Conservation (phyloP, 2,329 filamentous ascomycete genomes). For the Cytospora mali region DNA sequence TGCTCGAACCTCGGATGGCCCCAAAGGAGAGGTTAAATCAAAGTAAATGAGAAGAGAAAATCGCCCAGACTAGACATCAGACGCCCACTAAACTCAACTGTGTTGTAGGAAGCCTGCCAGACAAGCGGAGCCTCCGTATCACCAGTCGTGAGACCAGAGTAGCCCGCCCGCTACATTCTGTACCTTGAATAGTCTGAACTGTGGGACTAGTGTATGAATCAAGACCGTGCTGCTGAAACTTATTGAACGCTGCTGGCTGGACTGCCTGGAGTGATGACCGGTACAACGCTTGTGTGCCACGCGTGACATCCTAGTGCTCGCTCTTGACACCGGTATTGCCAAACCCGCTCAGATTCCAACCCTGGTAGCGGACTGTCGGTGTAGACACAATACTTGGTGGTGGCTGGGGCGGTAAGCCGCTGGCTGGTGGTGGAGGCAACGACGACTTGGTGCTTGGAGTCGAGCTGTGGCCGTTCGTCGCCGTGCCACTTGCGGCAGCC, state of each 20-base stretch:
- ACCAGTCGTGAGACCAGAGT: neutral
- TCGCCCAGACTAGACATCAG: neutral
- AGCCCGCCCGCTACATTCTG: neutral
- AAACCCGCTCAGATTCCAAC: constrained; percentile 46
- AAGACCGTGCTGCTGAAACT: neutral
- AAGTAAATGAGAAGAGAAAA: neutral
- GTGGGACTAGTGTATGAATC: neutral
- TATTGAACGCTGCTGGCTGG: neutral
- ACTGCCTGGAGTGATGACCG: neutral
- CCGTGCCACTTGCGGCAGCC: constrained; percentile 30
- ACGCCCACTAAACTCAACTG: neutral
- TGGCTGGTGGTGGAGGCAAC: constrained; percentile 33
- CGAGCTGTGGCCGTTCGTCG: constrained; percentile 32
- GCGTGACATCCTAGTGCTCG: constrained; percentile 18
- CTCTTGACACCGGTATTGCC: constrained; percentile 43
- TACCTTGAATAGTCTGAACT: neutral
- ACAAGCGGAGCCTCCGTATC: neutral
- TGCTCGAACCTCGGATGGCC: neutral
- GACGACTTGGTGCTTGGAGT: constrained; percentile 26
- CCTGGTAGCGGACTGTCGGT: constrained; percentile 39
- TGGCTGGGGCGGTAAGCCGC: constrained; percentile 41
- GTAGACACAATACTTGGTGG: constrained; percentile 35
- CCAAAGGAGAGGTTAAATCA: neutral
- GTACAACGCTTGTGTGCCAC: neutral
- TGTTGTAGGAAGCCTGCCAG: neutral